These are phyloP conservation scores for Taphrina communis DNA, from an alignment of 1,139 yeast species.

Conservation along the genomic window DNA sequence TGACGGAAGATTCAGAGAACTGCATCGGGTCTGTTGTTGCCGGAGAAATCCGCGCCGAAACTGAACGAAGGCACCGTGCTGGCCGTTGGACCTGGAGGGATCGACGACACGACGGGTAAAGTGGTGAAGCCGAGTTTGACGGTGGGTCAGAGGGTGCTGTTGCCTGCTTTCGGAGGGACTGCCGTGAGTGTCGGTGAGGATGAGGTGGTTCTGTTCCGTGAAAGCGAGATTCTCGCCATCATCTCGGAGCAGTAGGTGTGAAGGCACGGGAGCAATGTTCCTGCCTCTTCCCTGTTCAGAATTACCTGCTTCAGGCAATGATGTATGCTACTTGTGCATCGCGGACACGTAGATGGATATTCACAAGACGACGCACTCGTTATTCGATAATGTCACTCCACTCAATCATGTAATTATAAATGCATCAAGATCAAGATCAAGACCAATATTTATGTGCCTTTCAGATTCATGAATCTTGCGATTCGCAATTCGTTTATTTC, in stretches of 20 bases:
- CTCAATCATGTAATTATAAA: slow-evolving; percentile 14
- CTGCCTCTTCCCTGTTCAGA: no score
- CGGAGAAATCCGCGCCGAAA: slow-evolving; percentile 88
- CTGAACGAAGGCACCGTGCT: slow-evolving; percentile 63
- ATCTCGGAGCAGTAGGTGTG: slow-evolving; percentile 57
- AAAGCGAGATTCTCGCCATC: slow-evolving; percentile 92
- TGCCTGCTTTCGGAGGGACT: slow-evolving; percentile 90
- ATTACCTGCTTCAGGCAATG: no score
- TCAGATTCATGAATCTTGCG: not conserved
- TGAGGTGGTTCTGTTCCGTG: slow-evolving; percentile 60
- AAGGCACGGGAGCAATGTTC: no score
- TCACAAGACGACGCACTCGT: not conserved
- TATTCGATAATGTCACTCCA: slow-evolving; percentile 14
- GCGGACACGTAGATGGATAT: no score
- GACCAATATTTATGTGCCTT: not conserved
- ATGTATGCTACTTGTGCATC: no score
- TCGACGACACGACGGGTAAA: slow-evolving; percentile 64
- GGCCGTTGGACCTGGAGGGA: slow-evolving; percentile 61
- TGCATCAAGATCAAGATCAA: slow-evolving; percentile 12
- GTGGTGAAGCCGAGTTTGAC: slow-evolving; percentile 73
- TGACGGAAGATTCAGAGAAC: slow-evolving; percentile 66
- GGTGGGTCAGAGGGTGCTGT: slow-evolving; percentile 90
- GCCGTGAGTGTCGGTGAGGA: slow-evolving; percentile 84
- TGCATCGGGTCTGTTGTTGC: slow-evolving; percentile 91
- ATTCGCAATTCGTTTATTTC: not conserved